Percentiles rank a stretch among this genome's conserved stretches.
Conservation (phyloP, 2,329 filamentous ascomycete species). For the Elsinoe fawcettii region DNA sequence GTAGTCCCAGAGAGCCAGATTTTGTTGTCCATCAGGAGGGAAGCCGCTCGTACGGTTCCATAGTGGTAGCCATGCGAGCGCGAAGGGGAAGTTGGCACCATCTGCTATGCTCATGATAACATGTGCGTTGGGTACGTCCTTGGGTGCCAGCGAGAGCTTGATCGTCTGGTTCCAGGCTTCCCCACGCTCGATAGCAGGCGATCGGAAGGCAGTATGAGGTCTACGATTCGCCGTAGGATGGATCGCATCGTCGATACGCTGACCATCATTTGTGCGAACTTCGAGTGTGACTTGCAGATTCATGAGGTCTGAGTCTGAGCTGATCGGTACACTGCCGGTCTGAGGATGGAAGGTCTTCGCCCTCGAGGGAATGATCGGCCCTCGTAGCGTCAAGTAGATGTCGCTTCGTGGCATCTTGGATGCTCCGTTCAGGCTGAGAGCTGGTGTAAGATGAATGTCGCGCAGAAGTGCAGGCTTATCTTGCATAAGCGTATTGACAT, state of each 20-base stretch:
- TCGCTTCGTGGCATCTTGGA: constrained; percentile 84
- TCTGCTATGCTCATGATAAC: constrained; percentile 85
- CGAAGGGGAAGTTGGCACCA: constrained; percentile 79
- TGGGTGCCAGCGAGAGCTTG: constrained; percentile 66
- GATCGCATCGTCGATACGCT: constrained; percentile 81
- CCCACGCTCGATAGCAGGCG: constrained; percentile 68
- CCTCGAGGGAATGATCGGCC: constrained; percentile 66
- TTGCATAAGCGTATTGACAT: constrained; percentile 74
- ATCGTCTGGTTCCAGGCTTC: constrained; percentile 85
- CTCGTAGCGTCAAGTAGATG: constrained; percentile 82
- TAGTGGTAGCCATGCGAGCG: constrained; percentile 83
- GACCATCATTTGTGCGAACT: constrained; percentile 69
- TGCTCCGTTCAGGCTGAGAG: constrained; percentile 89
- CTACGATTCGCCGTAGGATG: constrained; percentile 74
- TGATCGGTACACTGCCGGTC: constrained; percentile 68
- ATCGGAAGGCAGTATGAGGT: constrained; percentile 78
- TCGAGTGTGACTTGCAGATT: constrained; percentile 87
- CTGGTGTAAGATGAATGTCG: constrained; percentile 69
- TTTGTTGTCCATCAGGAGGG: constrained; percentile 41
- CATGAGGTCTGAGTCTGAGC: constrained; percentile 55
- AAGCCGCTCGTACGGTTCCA: constrained; percentile 65
- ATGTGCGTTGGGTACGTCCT: constrained; percentile 75
- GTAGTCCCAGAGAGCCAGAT: constrained; percentile 76
- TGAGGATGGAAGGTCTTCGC: constrained; percentile 61
- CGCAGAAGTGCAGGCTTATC: constrained; percentile 82